Percentiles rank a stretch among this genome's conserved stretches.
These are phyloP conservation scores for Tetradesmus lagerheimii DNA, from an alignment of 139 green algal species.

Conservation along the genomic window DNA sequence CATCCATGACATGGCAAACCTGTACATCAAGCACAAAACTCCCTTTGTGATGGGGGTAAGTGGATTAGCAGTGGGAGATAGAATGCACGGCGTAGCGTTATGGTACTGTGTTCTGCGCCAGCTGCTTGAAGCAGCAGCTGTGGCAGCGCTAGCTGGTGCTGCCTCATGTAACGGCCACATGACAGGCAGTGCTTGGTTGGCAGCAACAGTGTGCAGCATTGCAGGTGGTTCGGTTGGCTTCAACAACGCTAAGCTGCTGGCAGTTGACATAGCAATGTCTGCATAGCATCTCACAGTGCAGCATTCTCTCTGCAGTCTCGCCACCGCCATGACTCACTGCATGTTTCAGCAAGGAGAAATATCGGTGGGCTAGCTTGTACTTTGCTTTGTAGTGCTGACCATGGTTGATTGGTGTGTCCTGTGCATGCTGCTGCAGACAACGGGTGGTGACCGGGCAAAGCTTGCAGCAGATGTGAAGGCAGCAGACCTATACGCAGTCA, in stretches of 20 bases:
- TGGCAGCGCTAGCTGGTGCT: neutral
- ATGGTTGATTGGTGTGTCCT: neutral
- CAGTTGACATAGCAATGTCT: no score
- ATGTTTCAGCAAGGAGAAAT: no score
- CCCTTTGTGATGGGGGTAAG: constrained; percentile 97
- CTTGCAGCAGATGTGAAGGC: constrained; percentile 64
- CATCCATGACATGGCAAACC: constrained; percentile 89
- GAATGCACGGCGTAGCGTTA: no score
- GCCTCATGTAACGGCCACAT: neutral
- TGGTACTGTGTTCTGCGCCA: neutral
- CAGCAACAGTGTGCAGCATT: no score
- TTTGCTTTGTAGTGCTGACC: no score
- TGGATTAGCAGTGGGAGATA: neutral
- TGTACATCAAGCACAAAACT: constrained; percentile 85
- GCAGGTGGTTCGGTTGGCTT: no score
- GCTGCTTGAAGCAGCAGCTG: neutral
- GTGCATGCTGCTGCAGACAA: constrained; percentile 72
- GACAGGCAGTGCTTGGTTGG: no score
- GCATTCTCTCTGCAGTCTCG: no score
- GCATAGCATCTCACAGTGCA: no score
- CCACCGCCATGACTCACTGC: no score
- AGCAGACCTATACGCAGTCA: constrained; percentile 88
- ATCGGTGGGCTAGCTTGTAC: no score
- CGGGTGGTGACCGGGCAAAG: constrained; percentile 91
- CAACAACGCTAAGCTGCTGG: no score